phyloP scores from a whole-genome alignment of 805 yeast genomes.

The Lipomyces kockii region DNA sequence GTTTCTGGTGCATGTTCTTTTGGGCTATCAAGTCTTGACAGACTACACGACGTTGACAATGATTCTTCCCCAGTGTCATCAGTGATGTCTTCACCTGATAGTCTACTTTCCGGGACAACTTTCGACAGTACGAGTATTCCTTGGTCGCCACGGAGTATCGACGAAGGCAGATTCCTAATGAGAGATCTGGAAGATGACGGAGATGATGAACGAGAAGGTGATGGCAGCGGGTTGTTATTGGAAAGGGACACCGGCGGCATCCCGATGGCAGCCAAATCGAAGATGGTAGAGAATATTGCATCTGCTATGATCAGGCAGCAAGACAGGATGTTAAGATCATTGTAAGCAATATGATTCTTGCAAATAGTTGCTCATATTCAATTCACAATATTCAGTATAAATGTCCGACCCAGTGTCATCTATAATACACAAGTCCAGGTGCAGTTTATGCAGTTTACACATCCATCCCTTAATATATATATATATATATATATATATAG shows the following conservation, averaged over 20 bases:
- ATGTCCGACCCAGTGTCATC: background rate
- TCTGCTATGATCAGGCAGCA: constrained; percentile 30
- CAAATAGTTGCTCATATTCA: background rate
- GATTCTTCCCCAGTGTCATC: constrained; percentile 14
- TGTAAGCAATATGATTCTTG: background rate
- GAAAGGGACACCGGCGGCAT: constrained; percentile 13
- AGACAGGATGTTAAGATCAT: constrained; percentile 4
- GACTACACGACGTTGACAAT: background rate
- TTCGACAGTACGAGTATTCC: constrained; percentile 13
- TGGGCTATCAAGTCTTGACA: background rate
- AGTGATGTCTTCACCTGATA: constrained; percentile 25
- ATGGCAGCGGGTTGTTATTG: constrained; percentile 8
- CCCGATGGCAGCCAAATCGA: constrained; percentile 16
- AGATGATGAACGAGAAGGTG: constrained; percentile 12
- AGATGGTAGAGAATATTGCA: constrained; percentile 31
- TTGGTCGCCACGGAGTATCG: constrained; percentile 14
- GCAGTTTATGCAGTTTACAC: background rate
- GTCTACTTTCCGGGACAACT: constrained; percentile 23
- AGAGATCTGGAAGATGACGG: constrained; percentile 8
- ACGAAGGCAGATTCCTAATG: constrained; percentile 4
- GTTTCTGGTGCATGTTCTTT: background rate
- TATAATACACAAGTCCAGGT: background rate
- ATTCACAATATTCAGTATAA: background rate
- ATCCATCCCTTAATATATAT: background rate
- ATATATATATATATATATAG: too few relatives aligned